Conservation (phyloP, 2,329 filamentous ascomycete species). For the Exophiala oligosperma region DNA sequence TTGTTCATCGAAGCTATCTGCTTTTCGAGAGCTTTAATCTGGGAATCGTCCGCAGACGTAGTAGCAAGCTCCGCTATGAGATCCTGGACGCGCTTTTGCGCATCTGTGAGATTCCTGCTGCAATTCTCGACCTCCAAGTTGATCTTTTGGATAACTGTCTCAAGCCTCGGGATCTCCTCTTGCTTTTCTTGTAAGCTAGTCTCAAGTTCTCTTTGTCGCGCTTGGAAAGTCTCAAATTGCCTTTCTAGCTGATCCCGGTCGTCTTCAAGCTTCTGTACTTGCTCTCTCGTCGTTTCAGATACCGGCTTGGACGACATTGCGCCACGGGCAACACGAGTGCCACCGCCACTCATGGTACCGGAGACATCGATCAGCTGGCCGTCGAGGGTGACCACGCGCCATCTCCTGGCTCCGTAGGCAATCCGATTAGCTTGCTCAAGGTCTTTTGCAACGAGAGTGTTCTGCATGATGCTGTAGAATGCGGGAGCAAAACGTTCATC, state of each 20-base stretch:
- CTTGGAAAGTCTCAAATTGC: slow-evolving; percentile 80
- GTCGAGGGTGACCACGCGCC: slow-evolving; percentile 93
- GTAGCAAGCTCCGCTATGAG: slow-evolving; percentile 77
- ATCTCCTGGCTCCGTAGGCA: slow-evolving; percentile 88
- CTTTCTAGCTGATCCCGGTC: slow-evolving; percentile 84
- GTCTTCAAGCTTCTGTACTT: slow-evolving; percentile 80
- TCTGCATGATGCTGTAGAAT: slow-evolving; percentile 93
- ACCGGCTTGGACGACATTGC: slow-evolving; percentile 96
- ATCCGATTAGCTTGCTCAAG: slow-evolving; percentile 96
- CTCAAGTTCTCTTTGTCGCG: slow-evolving; percentile 80
- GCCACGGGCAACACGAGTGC: slow-evolving; percentile 83
- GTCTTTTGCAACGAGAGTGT: slow-evolving; percentile 90
- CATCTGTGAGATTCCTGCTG: slow-evolving; percentile 78
- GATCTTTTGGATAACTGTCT: slow-evolving; percentile 90
- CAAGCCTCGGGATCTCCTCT: slow-evolving; percentile 76
- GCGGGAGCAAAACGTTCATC: slow-evolving; percentile 83
- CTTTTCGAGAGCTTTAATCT: slow-evolving; percentile 71
- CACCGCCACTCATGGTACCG: slow-evolving; percentile 98
- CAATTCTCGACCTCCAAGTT: slow-evolving; percentile 84
- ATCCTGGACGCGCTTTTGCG: slow-evolving; percentile 82
- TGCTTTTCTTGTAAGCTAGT: slow-evolving; percentile 69
- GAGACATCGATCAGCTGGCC: slow-evolving; percentile 97
- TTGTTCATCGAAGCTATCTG: slow-evolving; percentile 73
- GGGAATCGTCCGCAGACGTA: slow-evolving; percentile 75
- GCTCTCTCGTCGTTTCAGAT: slow-evolving; percentile 82